A percentile compares a stretch with the other conserved stretches of the same genome.
These are phyloP conservation scores for Petunia hybrid DNA, from an alignment of 305 asterid genomes.

Conservation along the genomic window DNA sequence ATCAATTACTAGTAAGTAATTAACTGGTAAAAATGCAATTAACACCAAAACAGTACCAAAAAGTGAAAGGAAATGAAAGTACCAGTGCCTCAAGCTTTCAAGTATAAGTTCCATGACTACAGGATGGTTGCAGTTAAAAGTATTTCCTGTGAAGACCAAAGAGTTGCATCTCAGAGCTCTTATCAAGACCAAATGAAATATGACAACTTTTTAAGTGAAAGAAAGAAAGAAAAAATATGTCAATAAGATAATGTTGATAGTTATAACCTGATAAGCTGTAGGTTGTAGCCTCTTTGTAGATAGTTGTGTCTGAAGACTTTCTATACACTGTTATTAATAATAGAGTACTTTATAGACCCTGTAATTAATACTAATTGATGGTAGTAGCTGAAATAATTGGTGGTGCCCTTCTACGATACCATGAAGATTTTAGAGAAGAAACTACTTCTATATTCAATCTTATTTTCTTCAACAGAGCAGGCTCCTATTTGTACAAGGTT, in stretches of 20 bases:
- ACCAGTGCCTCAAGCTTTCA: slow-evolving; percentile 98
- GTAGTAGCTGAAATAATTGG: too few relatives aligned
- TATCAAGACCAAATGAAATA: neutral
- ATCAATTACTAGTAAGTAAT: neutral
- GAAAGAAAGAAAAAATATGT: neutral
- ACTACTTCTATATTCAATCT: too few relatives aligned
- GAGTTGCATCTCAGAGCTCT: slow-evolving; percentile 16
- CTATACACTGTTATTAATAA: too few relatives aligned
- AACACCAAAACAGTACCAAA: slow-evolving; percentile 19
- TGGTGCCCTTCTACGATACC: too few relatives aligned
- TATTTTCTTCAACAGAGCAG: too few relatives aligned
- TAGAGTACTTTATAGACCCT: too few relatives aligned
- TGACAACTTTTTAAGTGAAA: neutral
- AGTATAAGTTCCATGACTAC: slow-evolving; percentile 94
- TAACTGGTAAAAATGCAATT: slow-evolving; percentile 11
- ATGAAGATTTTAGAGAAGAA: too few relatives aligned
- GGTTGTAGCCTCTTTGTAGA: too few relatives aligned
- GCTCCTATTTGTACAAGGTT: too few relatives aligned
- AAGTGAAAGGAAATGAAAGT: slow-evolving; percentile 43
- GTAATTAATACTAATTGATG: too few relatives aligned
- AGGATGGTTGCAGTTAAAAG: slow-evolving; percentile 97
- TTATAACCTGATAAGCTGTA: too few relatives aligned
- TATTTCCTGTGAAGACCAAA: slow-evolving; percentile 67
- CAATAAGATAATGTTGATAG: neutral
- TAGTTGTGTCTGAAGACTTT: too few relatives aligned